Evolutionary conservation across 2,329 filamentous ascomycete genomes (phyloP).

Genomic region (Pseudogymnoascus sp.): DNA sequence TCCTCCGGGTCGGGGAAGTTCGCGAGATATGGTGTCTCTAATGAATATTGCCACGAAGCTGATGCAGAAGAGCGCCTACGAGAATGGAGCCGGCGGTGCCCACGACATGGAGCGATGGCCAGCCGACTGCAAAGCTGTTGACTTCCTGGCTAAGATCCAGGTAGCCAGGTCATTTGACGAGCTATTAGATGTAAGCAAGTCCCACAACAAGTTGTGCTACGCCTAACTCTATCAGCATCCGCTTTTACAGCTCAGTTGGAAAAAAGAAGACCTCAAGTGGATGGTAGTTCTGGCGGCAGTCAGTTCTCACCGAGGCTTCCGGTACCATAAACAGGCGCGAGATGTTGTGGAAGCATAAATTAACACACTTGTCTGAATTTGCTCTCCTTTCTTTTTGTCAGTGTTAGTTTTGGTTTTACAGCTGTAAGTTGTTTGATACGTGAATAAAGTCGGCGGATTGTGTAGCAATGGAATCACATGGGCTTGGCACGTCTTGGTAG

Average conservation of each 20-base stretch:
- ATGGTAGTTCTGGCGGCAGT: background rate
- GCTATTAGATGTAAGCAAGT: background rate
- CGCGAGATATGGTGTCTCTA: background rate
- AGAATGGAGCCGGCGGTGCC: background rate
- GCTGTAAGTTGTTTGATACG: background rate
- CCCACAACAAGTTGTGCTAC: background rate
- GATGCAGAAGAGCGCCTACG: background rate
- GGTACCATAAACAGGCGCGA: background rate
- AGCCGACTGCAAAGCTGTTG: background rate
- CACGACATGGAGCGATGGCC: background rate
- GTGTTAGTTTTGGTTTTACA: background rate
- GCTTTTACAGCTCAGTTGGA: conserved; percentile 17
- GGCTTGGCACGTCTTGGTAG: background rate
- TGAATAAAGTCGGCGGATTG: background rate
- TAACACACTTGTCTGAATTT: background rate
- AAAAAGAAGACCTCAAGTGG: conserved; percentile 10
- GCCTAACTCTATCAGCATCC: conserved; percentile 10
- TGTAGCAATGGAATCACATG: background rate
- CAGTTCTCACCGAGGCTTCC: background rate
- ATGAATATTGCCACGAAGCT: background rate
- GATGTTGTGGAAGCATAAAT: background rate
- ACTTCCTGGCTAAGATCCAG: background rate
- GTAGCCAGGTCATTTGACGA: background rate
- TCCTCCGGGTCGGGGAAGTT: background rate
- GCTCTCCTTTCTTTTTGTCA: background rate